Evolutionary conservation across 768 basidiomycete species (phyloP), one percentile per base, ranked within the genome.

Genomic region (Amanita jacksonii): DNA sequence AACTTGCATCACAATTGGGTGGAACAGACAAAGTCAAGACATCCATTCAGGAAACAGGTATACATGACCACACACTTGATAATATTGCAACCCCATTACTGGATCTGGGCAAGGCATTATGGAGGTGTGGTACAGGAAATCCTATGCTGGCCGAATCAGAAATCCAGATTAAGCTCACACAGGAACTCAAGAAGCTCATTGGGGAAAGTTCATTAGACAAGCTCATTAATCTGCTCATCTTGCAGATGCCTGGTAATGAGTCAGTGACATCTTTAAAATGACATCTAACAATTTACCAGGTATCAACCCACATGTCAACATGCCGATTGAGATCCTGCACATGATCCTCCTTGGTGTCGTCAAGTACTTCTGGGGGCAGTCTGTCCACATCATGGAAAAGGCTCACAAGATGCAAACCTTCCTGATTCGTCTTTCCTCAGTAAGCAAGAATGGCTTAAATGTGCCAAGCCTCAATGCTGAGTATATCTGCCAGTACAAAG

Each of bases 291-390:
- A 20, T 35, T 3, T 23, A 12, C 28, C 43, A 70, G 70, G 57
- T 3, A 47, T 73, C 0, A 63, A 74, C 48, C 61, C 69, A 1
- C 62, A 72, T 46, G 38, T 25, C 8, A 69, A 72, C 46, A 68
- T 68, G 1, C 68, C 69, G 3, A 65, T 70, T 0, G 68, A 72
- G 45, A 65, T 71, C 18, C 54, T 72, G 0, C 71, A 73, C 49
- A 62, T 65, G 3, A 52, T 71, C 19, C 54, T 73, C 0, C 62
- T 72, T 1, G 69, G 70, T 0, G 61, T 70, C 51, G 59, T 73
- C 38, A 73, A 74, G 37, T 74, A 73, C 46, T 60, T 70, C 22
- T 74, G 72, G 70, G 58, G 63, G 0, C 69, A 73, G 52, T 52
- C 56, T 0, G 48, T 64, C 10, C 39, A 55, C 8, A 50, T 41